Evolutionary conservation across 2,329 filamentous ascomycete species (phyloP).

Genomic region (Alternaria infectoria): DNA sequence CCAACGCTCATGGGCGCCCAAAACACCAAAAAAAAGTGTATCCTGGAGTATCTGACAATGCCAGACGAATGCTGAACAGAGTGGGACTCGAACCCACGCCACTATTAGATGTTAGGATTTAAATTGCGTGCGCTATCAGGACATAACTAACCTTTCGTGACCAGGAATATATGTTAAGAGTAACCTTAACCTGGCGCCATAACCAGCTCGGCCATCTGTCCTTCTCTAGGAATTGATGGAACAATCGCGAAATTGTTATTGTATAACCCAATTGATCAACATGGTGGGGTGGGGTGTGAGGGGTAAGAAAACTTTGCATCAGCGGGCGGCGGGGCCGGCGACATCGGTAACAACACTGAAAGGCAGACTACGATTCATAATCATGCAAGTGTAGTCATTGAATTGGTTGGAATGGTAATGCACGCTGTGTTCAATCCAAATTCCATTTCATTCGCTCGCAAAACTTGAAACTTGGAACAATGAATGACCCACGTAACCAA

Average conservation of each 20-base stretch:
- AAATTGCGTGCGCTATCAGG: too few species aligned
- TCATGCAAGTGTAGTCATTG: background rate
- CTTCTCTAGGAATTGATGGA: too few species aligned
- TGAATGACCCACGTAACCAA: background rate
- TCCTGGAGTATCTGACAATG: slow-evolving; percentile 26
- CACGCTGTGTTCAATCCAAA: background rate
- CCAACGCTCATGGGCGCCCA: background rate
- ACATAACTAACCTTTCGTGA: background rate
- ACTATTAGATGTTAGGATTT: slow-evolving; percentile 7
- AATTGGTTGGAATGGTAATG: background rate
- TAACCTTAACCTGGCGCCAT: slow-evolving; percentile 43
- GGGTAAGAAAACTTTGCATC: background rate
- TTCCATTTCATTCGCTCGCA: background rate
- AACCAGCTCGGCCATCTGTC: slow-evolving; percentile 29
- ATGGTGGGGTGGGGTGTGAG: background rate
- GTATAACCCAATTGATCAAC: too few species aligned
- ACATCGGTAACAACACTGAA: background rate
- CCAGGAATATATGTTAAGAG: slow-evolving; percentile 11
- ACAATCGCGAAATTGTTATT: too few species aligned
- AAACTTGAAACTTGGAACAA: background rate
- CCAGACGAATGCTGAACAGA: slow-evolving; percentile 47
- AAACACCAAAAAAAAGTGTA: slow-evolving; percentile 20
- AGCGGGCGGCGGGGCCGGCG: background rate
- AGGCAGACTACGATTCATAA: background rate
- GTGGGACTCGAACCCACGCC: slow-evolving; percentile 51